These are phyloP conservation scores for Penicillium nordicum DNA, from an alignment of 2,329 filamentous ascomycete species.

Conservation along the genomic window DNA sequence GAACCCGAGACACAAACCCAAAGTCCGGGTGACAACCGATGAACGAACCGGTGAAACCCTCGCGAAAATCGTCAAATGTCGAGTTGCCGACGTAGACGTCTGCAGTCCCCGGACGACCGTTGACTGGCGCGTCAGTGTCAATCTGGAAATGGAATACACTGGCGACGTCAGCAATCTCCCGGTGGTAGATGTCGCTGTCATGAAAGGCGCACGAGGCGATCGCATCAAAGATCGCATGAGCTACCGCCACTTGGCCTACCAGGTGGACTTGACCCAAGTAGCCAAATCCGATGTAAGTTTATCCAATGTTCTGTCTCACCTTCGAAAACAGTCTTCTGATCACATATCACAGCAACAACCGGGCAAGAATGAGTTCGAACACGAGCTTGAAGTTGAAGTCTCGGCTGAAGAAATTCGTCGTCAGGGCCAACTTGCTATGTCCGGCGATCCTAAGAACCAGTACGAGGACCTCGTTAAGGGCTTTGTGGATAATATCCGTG, in stretches of 20 bases:
- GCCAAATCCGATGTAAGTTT: conserved; percentile 50
- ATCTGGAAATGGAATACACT: conserved; percentile 85
- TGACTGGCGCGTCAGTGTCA: conserved; percentile 91
- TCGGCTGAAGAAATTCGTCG: conserved; percentile 45
- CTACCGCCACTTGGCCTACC: conserved; percentile 82
- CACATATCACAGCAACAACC: conserved; percentile 21
- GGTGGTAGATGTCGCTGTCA: conserved; percentile 37
- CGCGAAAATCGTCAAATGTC: conserved; percentile 84
- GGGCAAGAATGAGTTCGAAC: conserved; percentile 42
- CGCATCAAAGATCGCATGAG: conserved; percentile 87
- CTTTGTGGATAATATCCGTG: conserved; percentile 49
- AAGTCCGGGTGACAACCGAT: conserved; percentile 73
- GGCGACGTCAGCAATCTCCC: conserved; percentile 59
- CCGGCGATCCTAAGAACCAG: conserved; percentile 39
- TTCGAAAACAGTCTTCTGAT: conserved; percentile 14
- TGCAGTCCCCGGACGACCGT: conserved; percentile 73
- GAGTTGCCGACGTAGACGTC: conserved; percentile 84
- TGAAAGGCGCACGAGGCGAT: conserved; percentile 48
- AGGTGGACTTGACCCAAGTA: conserved; percentile 91
- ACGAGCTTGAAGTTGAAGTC: conserved; percentile 50
- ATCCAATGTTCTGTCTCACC: conserved; percentile 8
- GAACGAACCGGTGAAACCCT: conserved; percentile 67
- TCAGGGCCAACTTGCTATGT: conserved; percentile 42
- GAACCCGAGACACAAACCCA: conserved; percentile 56
- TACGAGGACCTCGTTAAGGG: conserved; percentile 48